A percentile compares a stretch with the other conserved stretches of the same genome.
These are phyloP conservation scores for Psidium friedrichsthalianum DNA, from an alignment of 345 rosid species.

Conservation along the genomic window DNA sequence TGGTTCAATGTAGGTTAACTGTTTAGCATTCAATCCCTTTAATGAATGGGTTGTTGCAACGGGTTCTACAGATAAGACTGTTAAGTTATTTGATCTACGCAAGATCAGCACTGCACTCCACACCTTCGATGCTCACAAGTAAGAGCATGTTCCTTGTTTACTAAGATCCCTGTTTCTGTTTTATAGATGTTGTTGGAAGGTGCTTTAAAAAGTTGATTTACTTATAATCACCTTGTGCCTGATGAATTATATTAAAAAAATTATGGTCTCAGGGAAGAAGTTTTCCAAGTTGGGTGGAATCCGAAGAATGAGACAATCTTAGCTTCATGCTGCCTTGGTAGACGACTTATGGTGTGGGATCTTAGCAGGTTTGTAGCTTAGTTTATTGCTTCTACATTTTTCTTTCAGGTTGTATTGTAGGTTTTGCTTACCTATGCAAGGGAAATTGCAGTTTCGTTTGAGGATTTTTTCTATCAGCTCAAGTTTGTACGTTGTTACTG, in stretches of 20 bases:
- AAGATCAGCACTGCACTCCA: constrained; percentile 79
- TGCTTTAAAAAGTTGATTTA: background rate
- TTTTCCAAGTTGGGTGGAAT: constrained; percentile 98
- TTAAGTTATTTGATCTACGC: constrained; percentile 86
- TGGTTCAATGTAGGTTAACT: constrained; percentile 56
- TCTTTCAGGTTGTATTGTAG: background rate
- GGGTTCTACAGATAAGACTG: constrained; percentile 97
- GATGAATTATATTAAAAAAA: background rate
- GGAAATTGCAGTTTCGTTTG: background rate
- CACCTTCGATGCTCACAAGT: constrained; percentile 95
- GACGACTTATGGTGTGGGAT: constrained; percentile 99
- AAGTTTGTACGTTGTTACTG: background rate
- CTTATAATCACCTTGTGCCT: background rate
- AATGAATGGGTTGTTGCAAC: constrained; percentile 99
- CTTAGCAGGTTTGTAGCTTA: constrained; percentile 70
- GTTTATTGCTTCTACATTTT: background rate
- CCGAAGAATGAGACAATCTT: constrained; percentile 95
- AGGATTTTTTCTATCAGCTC: background rate
- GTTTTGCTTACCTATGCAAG: background rate
- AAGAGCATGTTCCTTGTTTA: constrained; percentile 8
- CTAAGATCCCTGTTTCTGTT: background rate
- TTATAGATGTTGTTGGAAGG: background rate
- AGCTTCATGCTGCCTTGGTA: constrained; percentile 98
- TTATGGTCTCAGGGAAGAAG: constrained; percentile 68
- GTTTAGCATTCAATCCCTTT: constrained; percentile 96